These are phyloP conservation scores for Alternaria novae-zelandiae DNA, from an alignment of 2,329 filamentous ascomycete species.

Conservation along the genomic window DNA sequence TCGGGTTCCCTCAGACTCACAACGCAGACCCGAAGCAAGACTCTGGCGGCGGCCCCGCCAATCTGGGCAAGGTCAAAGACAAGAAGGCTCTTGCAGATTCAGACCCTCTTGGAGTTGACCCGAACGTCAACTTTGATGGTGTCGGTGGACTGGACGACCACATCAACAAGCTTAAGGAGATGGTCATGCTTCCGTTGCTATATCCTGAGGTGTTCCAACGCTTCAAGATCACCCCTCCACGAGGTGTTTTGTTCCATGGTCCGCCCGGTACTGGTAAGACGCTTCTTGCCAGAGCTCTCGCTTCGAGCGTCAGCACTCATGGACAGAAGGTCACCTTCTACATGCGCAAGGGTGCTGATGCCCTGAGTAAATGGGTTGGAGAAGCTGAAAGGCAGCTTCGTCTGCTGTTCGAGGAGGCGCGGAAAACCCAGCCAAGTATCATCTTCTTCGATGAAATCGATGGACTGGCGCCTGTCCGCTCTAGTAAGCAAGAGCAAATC, in stretches of 20 bases:
- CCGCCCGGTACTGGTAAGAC: constrained; percentile 98
- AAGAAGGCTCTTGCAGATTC: constrained; percentile 90
- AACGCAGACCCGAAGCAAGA: constrained; percentile 62
- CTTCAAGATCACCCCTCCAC: constrained; percentile 91
- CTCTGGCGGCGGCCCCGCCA: constrained; percentile 71
- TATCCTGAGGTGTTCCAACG: constrained; percentile 93
- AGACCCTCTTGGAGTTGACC: constrained; percentile 90
- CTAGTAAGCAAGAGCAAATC: constrained; percentile 98
- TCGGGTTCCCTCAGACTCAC: constrained; percentile 64
- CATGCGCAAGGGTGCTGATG: constrained; percentile 98
- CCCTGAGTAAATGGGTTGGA: constrained; percentile 97
- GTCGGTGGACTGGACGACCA: constrained; percentile 92
- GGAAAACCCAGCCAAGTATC: constrained; percentile 95
- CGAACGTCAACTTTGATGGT: constrained; percentile 91
- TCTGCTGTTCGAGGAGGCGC: constrained; percentile 91
- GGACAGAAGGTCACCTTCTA: constrained; percentile 98
- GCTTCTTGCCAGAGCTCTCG: constrained; percentile 88
- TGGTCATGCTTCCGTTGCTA: constrained; percentile 91
- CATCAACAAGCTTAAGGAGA: constrained; percentile 97
- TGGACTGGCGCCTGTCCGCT: constrained; percentile 91
- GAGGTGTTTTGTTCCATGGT: constrained; percentile 95
- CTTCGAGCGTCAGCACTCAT: constrained; percentile 86
- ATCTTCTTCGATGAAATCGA: constrained; percentile 99
- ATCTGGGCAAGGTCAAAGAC: constrained; percentile 92
- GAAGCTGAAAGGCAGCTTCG: constrained; percentile 96